Percentiles rank a stretch among this genome's conserved stretches.
Conservation (phyloP, 2,329 filamentous ascomycete genomes). For the Daldinia eschscholtzii region DNA sequence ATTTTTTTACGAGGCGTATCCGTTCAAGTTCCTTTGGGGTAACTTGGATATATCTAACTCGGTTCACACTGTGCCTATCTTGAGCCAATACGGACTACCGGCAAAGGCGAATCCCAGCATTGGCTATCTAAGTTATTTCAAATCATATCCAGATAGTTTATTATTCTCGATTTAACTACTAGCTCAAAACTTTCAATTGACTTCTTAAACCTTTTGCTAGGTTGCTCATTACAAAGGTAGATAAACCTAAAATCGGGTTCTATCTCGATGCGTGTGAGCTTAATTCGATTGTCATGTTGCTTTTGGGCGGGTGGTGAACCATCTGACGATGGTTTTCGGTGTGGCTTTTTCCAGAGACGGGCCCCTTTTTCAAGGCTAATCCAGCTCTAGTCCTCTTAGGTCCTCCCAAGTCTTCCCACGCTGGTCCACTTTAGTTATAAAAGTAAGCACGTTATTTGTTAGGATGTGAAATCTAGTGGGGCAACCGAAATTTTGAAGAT, state of each 20-base stretch:
- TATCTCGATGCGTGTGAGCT: conserved; percentile 28
- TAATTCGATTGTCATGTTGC: conserved; percentile 25
- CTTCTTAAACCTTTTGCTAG: conserved; percentile 20
- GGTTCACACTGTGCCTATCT: conserved; percentile 28
- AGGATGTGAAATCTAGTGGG: conserved; percentile 36
- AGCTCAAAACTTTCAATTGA: conserved; percentile 19
- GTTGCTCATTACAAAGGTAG: conserved; percentile 25
- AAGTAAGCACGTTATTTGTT: conserved; percentile 38
- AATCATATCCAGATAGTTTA: conserved; percentile 8
- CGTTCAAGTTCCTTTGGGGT: neutral
- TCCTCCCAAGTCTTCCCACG: conserved; percentile 26
- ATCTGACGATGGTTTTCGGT: conserved; percentile 28
- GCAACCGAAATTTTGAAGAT: conserved; percentile 46
- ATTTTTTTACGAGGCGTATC: neutral
- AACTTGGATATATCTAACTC: conserved; percentile 1
- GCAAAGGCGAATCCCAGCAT: neutral
- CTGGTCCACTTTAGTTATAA: conserved; percentile 25
- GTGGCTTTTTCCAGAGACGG: conserved; percentile 23
- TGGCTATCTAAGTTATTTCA: neutral
- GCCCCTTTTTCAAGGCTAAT: conserved; percentile 26
- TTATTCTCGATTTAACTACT: neutral
- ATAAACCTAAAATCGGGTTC: conserved; percentile 34
- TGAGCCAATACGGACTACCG: conserved; percentile 7
- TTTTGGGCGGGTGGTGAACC: conserved; percentile 31
- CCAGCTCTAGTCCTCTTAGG: conserved; percentile 1